Evolutionary conservation across 2,329 filamentous ascomycete genomes (phyloP), one percentile per base, ranked within the genome.

Genomic region (Aspergillus arachidicola): DNA sequence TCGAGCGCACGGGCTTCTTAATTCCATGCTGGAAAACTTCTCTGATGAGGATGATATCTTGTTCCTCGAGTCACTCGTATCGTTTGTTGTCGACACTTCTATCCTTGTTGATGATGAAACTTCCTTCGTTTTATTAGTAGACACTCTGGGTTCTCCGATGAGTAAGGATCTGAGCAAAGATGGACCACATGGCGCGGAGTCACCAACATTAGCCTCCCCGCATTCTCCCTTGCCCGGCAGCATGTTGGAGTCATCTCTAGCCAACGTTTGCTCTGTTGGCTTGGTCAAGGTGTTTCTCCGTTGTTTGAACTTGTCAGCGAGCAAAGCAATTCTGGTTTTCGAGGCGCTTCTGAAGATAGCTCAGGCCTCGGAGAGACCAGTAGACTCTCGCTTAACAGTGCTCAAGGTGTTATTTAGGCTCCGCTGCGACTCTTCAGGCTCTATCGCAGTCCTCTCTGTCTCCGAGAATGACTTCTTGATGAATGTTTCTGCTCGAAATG

Each of bases 331-430:
- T 26, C 83, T 83, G 55, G 78, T 89, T 0, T 93, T 88, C 69
- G 83, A 87, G 56, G 81, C 86, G 10, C 78, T 94, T 6, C 79
- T 94, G 48, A 82, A 83, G 58, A 87, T 93, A 68, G 87, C 85
- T 6, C 85, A 84, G 67, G 85, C 85, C 19, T 83, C 82, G 32
- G 80, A 83, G 36, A 87, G 85, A 64, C 89, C 91, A 63, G 81
- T 85, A 7, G 89, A 92, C 76, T 89, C 91, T 58, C 89, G 91
- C 7, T 80, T 95, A 30, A 89, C 88, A 14, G 89, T 90, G 2
- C 87, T 94, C 82, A 93, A 92, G 71, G 79, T 94, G 50, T 81
- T 97, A 2, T 94, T 96, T 74, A 88, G 94, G 50, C 81, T 97
- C 34, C 87, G 94, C 63, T 92, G 93, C 26, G 93, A 97, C 76